phyloP scores from a whole-genome alignment of 495 filamentous ascomycete species.

The Hyphodiscus hymeniophilus region DNA sequence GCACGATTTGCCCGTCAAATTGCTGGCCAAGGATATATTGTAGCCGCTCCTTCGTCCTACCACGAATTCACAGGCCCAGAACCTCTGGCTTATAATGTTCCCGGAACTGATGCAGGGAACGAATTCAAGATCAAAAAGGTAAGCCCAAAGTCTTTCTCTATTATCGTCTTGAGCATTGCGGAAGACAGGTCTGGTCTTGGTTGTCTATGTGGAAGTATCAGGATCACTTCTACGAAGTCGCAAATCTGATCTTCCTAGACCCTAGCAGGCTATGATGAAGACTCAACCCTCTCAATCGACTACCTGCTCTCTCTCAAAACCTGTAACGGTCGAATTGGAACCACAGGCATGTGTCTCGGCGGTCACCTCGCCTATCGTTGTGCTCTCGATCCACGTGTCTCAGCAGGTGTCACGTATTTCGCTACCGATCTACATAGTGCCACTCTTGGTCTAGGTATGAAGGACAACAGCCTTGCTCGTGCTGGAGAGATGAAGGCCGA shows the following conservation, averaged over 20 bases:
- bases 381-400: conserved; percentile 68
- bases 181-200: no score
- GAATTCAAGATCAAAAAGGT: conserved; percentile 70
- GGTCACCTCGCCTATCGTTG: conserved; percentile 84
- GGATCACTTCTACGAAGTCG: no score
- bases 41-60: conserved; percentile 81
- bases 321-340: conserved; percentile 77
- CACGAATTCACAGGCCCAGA: conserved; percentile 90
- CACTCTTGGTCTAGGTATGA: conserved; percentile 61
- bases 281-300: conserved; percentile 66
- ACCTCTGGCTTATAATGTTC: conserved; percentile 75
- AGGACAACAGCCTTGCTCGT: conserved; percentile 56
- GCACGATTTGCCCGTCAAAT: conserved; percentile 88
- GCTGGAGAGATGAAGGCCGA: conserved; percentile 72
- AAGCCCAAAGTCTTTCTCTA: conserved; percentile 5
- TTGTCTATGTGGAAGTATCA: no score
- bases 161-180: no score
- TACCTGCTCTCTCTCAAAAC: conserved; percentile 65
- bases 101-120: conserved; percentile 84
- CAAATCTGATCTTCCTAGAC: conserved; percentile 43
- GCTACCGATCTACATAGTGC: conserved; percentile 82
- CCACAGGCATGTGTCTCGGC: conserved; percentile 93
- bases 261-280: conserved; percentile 82
- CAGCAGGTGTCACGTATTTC: conserved; percentile 79
- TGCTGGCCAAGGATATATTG: conserved; percentile 88